These are phyloP conservation scores for Metschnikowia dekortorum DNA, from an alignment of 805 yeast genomes.

Conservation along the genomic window DNA sequence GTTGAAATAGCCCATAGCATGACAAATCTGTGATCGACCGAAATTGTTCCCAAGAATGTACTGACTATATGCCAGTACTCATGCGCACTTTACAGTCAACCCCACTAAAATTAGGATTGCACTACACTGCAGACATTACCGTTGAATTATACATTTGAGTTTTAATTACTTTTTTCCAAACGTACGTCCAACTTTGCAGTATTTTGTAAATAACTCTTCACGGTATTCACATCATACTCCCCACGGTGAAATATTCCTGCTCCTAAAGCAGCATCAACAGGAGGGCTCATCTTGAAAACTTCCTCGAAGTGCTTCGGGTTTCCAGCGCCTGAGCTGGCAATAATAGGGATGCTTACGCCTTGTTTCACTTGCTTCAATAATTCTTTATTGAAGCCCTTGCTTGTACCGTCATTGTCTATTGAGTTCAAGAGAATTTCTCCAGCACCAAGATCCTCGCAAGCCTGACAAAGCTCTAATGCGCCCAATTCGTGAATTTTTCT, in stretches of 20 bases:
- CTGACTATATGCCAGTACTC: background rate
- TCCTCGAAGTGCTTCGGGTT: constrained; percentile 84
- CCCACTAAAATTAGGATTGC: background rate
- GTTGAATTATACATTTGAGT: background rate
- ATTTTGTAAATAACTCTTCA: constrained; percentile 60
- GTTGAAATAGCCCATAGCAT: background rate
- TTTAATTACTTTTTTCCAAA: constrained; percentile 38
- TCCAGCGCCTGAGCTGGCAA: constrained; percentile 98
- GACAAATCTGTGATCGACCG: background rate
- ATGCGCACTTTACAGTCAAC: background rate
- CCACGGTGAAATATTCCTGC: constrained; percentile 98
- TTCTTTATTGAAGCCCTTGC: constrained; percentile 90
- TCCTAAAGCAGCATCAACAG: constrained; percentile 94
- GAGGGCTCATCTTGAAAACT: constrained; percentile 69
- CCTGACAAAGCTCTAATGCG: constrained; percentile 81
- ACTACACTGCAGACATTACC: background rate
- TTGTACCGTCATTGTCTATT: constrained; percentile 95
- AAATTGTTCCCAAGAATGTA: background rate
- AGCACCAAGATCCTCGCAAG: constrained; percentile 91
- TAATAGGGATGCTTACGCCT: constrained; percentile 83
- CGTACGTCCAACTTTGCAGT: constrained; percentile 67
- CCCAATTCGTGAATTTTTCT: constrained; percentile 83
- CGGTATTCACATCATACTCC: constrained; percentile 83
- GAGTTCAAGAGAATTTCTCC: constrained; percentile 93
- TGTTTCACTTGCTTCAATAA: constrained; percentile 71